These are phyloP conservation scores for Scortechinia acanthostroma DNA, from an alignment of 2,329 filamentous ascomycete genomes.

Conservation along the genomic window DNA sequence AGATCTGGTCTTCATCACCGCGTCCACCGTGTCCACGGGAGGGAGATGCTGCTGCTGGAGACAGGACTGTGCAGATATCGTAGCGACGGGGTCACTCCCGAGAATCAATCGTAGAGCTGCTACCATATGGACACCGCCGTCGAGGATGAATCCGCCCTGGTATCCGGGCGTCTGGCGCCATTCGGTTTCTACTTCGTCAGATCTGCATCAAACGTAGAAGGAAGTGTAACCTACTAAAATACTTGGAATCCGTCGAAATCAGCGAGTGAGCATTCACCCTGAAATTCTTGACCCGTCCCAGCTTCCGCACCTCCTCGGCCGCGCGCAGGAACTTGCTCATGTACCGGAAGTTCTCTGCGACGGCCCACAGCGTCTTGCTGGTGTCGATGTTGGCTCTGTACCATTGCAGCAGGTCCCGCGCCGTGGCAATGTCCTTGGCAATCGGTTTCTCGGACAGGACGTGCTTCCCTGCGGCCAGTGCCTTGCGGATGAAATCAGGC, in stretches of 20 bases:
- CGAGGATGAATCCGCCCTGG: conserved; percentile 72
- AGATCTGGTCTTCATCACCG: conserved; percentile 41
- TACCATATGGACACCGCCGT: conserved; percentile 68
- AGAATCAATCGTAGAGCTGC: conserved; percentile 57
- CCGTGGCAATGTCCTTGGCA: conserved; percentile 41
- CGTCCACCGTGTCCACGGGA: conserved; percentile 62
- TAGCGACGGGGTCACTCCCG: conserved; percentile 30
- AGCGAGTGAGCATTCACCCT: conserved; percentile 32
- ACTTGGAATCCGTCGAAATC: conserved; percentile 40
- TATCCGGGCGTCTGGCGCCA: conserved; percentile 66
- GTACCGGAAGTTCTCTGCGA: conserved; percentile 52
- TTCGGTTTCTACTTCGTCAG: conserved; percentile 16
- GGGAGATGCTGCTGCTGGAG: conserved; percentile 47
- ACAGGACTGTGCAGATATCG: conserved; percentile 43
- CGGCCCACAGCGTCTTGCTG: conserved; percentile 28
- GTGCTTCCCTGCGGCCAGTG: conserved; percentile 40
- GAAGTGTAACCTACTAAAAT: conserved; percentile 28
- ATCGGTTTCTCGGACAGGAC: conserved; percentile 51
- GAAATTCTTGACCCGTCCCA: conserved; percentile 41
- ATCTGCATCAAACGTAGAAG: neutral
- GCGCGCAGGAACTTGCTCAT: conserved; percentile 34
- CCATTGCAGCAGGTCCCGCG: conserved; percentile 38
- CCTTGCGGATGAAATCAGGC: conserved; percentile 37
- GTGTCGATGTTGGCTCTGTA: conserved; percentile 31
- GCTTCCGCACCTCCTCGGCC: conserved; percentile 29